A percentile compares a stretch with the other conserved stretches of the same genome.
Conservation (phyloP, 352 stramenopile species). For the Globisporangium cylindrosporum region DNA sequence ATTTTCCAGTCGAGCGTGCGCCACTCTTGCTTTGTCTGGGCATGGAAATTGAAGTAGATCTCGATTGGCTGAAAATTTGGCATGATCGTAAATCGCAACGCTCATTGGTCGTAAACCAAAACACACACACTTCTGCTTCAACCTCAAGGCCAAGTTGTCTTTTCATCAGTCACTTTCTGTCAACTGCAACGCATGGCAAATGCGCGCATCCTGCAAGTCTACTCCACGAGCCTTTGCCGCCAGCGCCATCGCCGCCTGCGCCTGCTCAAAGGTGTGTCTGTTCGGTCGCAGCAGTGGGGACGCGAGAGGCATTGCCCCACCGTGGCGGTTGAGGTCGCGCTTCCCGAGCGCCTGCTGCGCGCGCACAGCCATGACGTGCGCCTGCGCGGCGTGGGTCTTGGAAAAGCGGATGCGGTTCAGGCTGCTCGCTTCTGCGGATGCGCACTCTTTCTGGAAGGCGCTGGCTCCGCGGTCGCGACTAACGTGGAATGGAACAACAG, state of each 20-base stretch:
- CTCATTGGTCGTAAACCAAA: not conserved
- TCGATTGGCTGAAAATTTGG: too few species aligned
- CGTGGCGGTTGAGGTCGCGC: conserved; percentile 12
- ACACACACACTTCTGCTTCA: not conserved
- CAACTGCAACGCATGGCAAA: not conserved
- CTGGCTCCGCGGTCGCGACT: conserved; percentile 36
- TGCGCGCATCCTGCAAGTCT: not conserved
- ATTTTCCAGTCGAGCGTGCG: not conserved
- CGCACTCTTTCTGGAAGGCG: conserved; percentile 54
- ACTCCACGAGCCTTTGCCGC: not conserved
- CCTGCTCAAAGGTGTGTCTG: conserved; percentile 25
- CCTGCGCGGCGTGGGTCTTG: conserved; percentile 33
- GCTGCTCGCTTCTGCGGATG: conserved; percentile 26
- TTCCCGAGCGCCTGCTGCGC: conserved; percentile 42
- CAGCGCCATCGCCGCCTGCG: conserved; percentile 1
- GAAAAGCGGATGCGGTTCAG: conserved; percentile 42
- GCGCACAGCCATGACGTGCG: conserved; percentile 39
- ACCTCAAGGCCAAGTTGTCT: not conserved
- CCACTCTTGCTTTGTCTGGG: too few species aligned
- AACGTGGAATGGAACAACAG: conserved; percentile 28
- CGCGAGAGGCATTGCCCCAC: conserved; percentile 10
- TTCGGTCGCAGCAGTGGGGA: conserved; percentile 37
- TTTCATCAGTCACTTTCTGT: not conserved
- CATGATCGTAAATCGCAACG: too few species aligned
- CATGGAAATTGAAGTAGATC: too few species aligned